Conservation (phyloP, 164 flowering plant species). For the Magnolia kwangsiensis region DNA sequence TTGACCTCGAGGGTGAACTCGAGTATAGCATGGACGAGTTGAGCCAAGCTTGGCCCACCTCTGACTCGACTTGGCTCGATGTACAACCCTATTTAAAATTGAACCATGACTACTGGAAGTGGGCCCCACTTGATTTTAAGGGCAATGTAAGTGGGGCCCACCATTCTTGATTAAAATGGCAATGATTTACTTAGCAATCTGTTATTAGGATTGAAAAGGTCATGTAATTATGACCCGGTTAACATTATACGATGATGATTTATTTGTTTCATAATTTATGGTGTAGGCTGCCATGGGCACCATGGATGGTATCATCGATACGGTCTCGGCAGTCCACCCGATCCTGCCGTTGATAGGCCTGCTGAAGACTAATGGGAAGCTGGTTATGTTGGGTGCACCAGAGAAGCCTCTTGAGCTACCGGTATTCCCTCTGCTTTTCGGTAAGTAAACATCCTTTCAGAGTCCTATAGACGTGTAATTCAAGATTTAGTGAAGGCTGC, state of each 20-base stretch:
- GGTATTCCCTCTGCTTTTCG: constrained; percentile 30
- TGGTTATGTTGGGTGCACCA: constrained; percentile 34
- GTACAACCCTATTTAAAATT: too few relatives aligned
- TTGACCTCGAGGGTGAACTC: too few relatives aligned
- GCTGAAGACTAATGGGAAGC: constrained; percentile 13
- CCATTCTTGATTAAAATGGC: too few relatives aligned
- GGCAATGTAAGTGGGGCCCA: too few relatives aligned
- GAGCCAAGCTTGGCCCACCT: too few relatives aligned
- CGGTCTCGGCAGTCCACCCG: constrained; percentile 39
- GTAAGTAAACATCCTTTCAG: constrained; percentile 20
- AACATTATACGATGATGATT: background rate
- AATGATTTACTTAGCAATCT: background rate
- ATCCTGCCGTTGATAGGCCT: constrained; percentile 29
- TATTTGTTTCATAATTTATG: background rate
- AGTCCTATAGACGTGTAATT: too few relatives aligned
- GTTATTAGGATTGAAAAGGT: too few relatives aligned
- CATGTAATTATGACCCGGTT: too few relatives aligned
- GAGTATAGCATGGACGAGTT: too few relatives aligned
- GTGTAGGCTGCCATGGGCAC: constrained; percentile 35
- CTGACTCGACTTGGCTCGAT: too few relatives aligned
- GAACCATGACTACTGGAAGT: too few relatives aligned
- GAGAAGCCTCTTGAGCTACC: constrained; percentile 40
- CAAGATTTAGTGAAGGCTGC: background rate
- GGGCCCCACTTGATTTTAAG: too few relatives aligned
- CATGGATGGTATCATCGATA: constrained; percentile 50